A percentile compares a stretch with the other conserved stretches of the same genome.
Conservation (phyloP, 1,139 yeast genomes). For the Magnusiomyces ingens region DNA sequence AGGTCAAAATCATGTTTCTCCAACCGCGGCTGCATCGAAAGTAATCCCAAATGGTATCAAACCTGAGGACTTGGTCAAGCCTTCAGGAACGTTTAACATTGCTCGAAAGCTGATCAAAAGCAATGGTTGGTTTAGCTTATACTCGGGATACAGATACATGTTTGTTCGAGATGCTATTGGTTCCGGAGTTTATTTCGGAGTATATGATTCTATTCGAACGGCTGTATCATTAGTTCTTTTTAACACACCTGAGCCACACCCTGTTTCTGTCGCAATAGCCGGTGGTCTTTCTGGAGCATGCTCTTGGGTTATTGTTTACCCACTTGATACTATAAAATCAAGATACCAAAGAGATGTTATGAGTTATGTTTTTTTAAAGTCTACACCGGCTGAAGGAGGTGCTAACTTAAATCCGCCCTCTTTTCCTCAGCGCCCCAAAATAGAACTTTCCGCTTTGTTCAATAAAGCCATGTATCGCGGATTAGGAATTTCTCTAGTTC, state of each 20-base stretch:
- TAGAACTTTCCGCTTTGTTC: conserved; percentile 22
- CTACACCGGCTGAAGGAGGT: conserved; percentile 26
- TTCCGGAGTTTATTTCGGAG: conserved; percentile 65
- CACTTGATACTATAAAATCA: conserved; percentile 73
- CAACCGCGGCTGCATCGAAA: conserved; percentile 6
- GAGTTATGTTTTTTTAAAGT: conserved; percentile 39
- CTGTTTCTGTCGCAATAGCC: conserved; percentile 47
- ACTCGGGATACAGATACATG: conserved; percentile 68
- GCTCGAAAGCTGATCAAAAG: conserved; percentile 46
- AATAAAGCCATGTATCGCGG: conserved; percentile 60
- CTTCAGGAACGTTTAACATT: conserved; percentile 41
- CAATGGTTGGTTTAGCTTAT: conserved; percentile 59
- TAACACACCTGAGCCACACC: conserved; percentile 30
- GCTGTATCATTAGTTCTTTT: conserved; percentile 27
- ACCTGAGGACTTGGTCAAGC: conserved; percentile 6
- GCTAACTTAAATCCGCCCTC: conserved; percentile 17
- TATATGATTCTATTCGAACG: conserved; percentile 62
- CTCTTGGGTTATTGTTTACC: conserved; percentile 70
- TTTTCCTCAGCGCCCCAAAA: conserved; percentile 17
- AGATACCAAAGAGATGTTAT: conserved; percentile 69
- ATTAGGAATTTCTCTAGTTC: conserved; percentile 60
- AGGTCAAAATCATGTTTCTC: conserved; percentile 7
- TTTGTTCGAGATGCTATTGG: conserved; percentile 59
- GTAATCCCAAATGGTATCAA: not conserved
- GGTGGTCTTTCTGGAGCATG: conserved; percentile 78